Evolutionary conservation across 2,329 filamentous ascomycete species (phyloP).

Genomic region (Hypoxylon sp.): DNA sequence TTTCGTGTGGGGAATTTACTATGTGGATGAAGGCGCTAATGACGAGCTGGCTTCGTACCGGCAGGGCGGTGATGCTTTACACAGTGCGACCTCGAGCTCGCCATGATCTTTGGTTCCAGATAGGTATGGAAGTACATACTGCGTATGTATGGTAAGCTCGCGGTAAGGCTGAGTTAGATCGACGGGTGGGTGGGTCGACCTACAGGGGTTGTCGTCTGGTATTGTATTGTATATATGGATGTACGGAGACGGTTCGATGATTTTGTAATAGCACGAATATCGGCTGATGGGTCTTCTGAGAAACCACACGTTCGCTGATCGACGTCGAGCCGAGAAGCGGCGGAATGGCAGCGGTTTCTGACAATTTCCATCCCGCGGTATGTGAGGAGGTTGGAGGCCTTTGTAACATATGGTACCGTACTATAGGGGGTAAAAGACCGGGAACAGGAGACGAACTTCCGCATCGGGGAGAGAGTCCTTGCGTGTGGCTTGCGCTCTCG

Average conservation of each 20-base stretch:
- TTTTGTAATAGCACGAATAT: slow-evolving; percentile 1
- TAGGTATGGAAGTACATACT: too few relatives aligned
- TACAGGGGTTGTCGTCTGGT: not conserved
- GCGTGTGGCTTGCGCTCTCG: slow-evolving; percentile 28
- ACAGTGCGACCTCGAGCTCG: slow-evolving; percentile 30
- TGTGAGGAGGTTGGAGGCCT: slow-evolving; percentile 1
- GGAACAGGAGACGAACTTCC: slow-evolving; percentile 20
- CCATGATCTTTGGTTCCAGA: too few relatives aligned
- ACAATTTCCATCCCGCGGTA: not conserved
- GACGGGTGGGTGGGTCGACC: slow-evolving; percentile 12
- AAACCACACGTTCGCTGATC: not conserved
- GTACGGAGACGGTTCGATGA: too few relatives aligned
- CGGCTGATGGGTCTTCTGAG: not conserved
- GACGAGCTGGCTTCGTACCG: slow-evolving; percentile 23
- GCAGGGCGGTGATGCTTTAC: slow-evolving; percentile 10
- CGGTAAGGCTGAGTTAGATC: slow-evolving; percentile 37
- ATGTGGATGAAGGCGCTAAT: slow-evolving; percentile 31
- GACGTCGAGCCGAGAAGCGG: not conserved
- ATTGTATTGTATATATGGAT: not conserved
- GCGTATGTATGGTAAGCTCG: too few relatives aligned
- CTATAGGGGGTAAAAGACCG: slow-evolving; percentile 2
- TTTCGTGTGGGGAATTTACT: slow-evolving; percentile 26
- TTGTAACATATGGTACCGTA: too few relatives aligned
- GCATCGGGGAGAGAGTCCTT: slow-evolving; percentile 17
- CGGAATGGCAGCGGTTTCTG: not conserved